These are phyloP conservation scores for Aspergillus amoenus DNA, from an alignment of 2,329 filamentous ascomycete genomes.

Conservation along the genomic window DNA sequence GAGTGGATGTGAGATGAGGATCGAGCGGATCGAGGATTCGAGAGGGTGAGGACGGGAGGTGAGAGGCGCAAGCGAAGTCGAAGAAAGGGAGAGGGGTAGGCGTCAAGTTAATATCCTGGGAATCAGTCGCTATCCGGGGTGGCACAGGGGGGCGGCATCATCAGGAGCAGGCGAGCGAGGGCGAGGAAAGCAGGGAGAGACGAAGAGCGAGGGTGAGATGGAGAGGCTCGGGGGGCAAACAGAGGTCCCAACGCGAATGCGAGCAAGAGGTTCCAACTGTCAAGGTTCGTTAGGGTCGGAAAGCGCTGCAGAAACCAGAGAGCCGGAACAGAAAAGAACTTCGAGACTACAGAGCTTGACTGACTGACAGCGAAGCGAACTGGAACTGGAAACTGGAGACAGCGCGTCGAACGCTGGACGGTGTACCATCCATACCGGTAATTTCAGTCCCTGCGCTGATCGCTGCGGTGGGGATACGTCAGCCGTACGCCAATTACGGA, in stretches of 20 bases:
- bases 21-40: neutral
- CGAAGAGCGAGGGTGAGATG: neutral
- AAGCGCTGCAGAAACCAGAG: neutral
- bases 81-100: neutral
- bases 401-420: too few relatives aligned
- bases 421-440: neutral
- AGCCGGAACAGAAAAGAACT: neutral
- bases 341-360: neutral
- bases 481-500: neutral
- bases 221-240: neutral
- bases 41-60: neutral
- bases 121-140: neutral
- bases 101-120: neutral
- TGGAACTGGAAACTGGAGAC: neutral
- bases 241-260: neutral
- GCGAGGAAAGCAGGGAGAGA: neutral
- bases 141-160: neutral
- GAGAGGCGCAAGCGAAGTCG: neutral
- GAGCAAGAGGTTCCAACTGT: neutral
- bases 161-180: neutral
- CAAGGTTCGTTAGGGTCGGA: neutral
- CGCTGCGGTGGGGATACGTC: neutral
- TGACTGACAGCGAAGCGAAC: neutral
- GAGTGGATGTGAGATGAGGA: neutral
- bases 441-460: neutral